Evolutionary conservation across 1,284 basidiomycete species (phyloP).

Genomic region (Melampsora larici-populina): DNA sequence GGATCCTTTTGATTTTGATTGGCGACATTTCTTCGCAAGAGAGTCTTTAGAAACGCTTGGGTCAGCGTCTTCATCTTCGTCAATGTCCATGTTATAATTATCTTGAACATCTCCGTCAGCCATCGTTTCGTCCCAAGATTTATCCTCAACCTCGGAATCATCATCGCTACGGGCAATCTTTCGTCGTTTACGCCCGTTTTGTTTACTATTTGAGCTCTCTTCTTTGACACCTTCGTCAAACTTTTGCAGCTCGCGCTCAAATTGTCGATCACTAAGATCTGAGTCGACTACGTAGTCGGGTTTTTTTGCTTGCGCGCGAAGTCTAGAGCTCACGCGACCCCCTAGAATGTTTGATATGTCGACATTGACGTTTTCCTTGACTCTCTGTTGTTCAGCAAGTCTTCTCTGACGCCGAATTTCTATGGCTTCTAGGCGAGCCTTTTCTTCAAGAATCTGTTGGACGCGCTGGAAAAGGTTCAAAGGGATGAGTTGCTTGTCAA

Average conservation of each 20-base stretch:
- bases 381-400: not conserved
- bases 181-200: constrained; percentile 18
- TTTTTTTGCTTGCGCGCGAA: constrained; percentile 25
- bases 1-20: not conserved
- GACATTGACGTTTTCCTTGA: not conserved
- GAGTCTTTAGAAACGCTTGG: not conserved
- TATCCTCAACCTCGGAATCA: constrained; percentile 34
- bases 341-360: not conserved
- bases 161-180: not conserved
- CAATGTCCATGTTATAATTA: not conserved
- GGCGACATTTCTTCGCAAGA: not conserved
- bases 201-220: constrained; percentile 4
- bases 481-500: not conserved
- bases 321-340: constrained; percentile 27
- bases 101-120: constrained; percentile 18
- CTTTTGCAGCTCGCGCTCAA: constrained; percentile 14
- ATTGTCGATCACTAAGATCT: constrained; percentile 27
- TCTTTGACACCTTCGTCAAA: constrained; percentile 11
- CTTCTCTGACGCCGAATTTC: constrained; percentile 21
- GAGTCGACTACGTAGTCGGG: constrained; percentile 40
- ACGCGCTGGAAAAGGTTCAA: constrained; percentile 16
- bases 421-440: constrained; percentile 15
- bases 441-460: constrained; percentile 13
- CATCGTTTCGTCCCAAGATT: constrained; percentile 4
- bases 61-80: not conserved